Conservation (phyloP, 2,329 filamentous ascomycete species). For the Erysiphe pulchra region DNA sequence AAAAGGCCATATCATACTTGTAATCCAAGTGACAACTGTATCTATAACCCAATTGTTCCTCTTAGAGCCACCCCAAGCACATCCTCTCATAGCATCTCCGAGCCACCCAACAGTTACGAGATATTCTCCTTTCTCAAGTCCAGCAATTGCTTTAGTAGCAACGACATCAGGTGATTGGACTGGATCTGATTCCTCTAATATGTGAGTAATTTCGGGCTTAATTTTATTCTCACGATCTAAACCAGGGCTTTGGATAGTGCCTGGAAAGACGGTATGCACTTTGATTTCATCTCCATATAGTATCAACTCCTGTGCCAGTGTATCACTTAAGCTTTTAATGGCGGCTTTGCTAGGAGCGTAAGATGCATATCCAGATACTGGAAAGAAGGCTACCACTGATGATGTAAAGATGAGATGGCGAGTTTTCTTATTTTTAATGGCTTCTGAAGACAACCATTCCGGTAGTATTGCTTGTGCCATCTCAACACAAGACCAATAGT, state of each 20-base stretch:
- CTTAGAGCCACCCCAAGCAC: constrained; percentile 25
- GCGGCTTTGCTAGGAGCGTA: constrained; percentile 75
- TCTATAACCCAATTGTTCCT: constrained; percentile 35
- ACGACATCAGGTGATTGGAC: constrained; percentile 56
- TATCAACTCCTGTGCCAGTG: constrained; percentile 57
- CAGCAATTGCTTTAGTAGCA: constrained; percentile 40
- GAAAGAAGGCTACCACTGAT: constrained; percentile 48
- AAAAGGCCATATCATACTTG: constrained; percentile 30
- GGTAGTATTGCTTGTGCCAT: constrained; percentile 59
- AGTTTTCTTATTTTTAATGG: constrained; percentile 21
- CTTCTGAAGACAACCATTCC: constrained; percentile 38
- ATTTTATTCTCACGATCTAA: constrained; percentile 47
- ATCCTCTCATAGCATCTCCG: constrained; percentile 44
- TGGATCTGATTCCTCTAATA: constrained; percentile 62
- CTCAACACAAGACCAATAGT: constrained; percentile 71
- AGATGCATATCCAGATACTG: constrained; percentile 55
- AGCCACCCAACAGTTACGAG: constrained; percentile 52
- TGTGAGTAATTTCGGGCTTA: constrained; percentile 58
- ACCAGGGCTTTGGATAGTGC: constrained; percentile 56
- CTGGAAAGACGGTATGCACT: constrained; percentile 62
- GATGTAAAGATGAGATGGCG: constrained; percentile 76
- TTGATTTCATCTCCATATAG: constrained; percentile 67
- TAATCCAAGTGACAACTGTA: constrained; percentile 26
- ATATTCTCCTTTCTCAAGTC: constrained; percentile 59
- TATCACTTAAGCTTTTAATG: constrained; percentile 59